Evolutionary conservation across 2,329 filamentous ascomycete genomes (phyloP).

Genomic region (Aureobasidium namibiae): DNA sequence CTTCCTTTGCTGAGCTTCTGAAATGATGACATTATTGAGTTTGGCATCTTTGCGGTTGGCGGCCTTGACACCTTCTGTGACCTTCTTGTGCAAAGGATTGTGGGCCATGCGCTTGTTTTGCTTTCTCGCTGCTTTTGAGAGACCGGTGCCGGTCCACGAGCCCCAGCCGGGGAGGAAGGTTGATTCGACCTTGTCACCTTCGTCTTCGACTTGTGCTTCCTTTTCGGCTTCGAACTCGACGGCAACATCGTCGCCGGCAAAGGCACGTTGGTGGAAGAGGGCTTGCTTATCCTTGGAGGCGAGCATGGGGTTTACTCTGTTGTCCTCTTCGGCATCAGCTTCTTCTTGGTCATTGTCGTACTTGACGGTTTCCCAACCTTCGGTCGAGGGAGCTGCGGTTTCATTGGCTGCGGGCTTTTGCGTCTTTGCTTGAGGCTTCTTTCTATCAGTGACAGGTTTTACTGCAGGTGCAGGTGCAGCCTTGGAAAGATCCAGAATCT

Average conservation of each 20-base stretch:
- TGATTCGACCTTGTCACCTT: slow-evolving; percentile 75
- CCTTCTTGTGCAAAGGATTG: slow-evolving; percentile 49
- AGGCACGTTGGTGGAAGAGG: slow-evolving; percentile 68
- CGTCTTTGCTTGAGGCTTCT: slow-evolving; percentile 10
- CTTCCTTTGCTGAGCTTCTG: slow-evolving; percentile 85
- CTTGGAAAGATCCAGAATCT: slow-evolving; percentile 17
- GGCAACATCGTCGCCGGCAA: slow-evolving; percentile 79
- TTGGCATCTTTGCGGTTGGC: slow-evolving; percentile 74
- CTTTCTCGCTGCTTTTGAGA: slow-evolving; percentile 62
- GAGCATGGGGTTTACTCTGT: slow-evolving; percentile 20
- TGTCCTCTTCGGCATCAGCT: slow-evolving; percentile 17
- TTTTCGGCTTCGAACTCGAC: slow-evolving; percentile 78
- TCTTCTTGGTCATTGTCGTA: slow-evolving; percentile 23
- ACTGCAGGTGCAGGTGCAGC: neutral
- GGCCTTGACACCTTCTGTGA: slow-evolving; percentile 64
- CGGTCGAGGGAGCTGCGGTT: slow-evolving; percentile 27
- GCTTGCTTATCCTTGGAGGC: slow-evolving; percentile 41
- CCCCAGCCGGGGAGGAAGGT: slow-evolving; percentile 93
- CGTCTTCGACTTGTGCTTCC: slow-evolving; percentile 58
- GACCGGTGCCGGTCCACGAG: slow-evolving; percentile 76
- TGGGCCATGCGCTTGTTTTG: slow-evolving; percentile 43
- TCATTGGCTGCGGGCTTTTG: slow-evolving; percentile 9
- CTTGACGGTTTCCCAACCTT: slow-evolving; percentile 38
- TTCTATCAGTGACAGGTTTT: neutral
- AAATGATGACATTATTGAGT: slow-evolving; percentile 79